phyloP scores from a whole-genome alignment of 805 yeast species.

The Ogataea trehaloabstinens region DNA sequence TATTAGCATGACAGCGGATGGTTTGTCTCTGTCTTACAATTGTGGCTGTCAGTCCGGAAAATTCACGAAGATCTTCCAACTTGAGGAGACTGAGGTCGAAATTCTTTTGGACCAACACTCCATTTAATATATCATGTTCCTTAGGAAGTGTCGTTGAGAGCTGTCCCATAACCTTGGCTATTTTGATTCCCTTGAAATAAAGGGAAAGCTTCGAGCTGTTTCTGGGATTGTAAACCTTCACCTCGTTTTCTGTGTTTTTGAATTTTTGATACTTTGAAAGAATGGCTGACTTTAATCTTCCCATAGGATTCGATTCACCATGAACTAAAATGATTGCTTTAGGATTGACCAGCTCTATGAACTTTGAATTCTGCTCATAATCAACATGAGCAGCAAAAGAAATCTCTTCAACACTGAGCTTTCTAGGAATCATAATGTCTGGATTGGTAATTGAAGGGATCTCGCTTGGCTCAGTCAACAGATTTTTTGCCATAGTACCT shows the following conservation, averaged over 20 bases:
- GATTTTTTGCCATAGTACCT: constrained; percentile 94
- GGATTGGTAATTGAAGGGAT: constrained; percentile 82
- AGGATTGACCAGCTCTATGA: constrained; percentile 86
- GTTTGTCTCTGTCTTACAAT: constrained; percentile 79
- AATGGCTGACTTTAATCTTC: constrained; percentile 89
- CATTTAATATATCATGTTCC: constrained; percentile 53
- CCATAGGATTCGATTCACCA: constrained; percentile 99
- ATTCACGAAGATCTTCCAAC: constrained; percentile 84
- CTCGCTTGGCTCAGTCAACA: constrained; percentile 85
- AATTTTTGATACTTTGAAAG: constrained; percentile 79
- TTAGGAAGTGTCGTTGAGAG: constrained; percentile 46
- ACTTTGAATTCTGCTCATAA: constrained; percentile 86
- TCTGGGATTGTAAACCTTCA: constrained; percentile 86
- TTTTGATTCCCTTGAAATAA: constrained; percentile 76
- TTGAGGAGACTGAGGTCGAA: constrained; percentile 83
- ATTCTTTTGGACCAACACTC: constrained; percentile 87
- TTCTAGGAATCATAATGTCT: constrained; percentile 80
- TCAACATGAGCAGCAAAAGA: constrained; percentile 99
- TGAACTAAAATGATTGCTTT: constrained; percentile 86
- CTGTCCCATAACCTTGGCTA: constrained; percentile 69
- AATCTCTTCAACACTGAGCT: constrained; percentile 85
- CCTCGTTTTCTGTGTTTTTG: constrained; percentile 85
- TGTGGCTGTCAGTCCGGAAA: constrained; percentile 81
- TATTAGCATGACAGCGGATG: constrained; percentile 74
- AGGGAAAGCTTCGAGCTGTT: constrained; percentile 80